Evolutionary conservation across 208 protist genomes (phyloP), one percentile per base, ranked within the genome.

Genomic region (Trypanosoma caninum): DNA sequence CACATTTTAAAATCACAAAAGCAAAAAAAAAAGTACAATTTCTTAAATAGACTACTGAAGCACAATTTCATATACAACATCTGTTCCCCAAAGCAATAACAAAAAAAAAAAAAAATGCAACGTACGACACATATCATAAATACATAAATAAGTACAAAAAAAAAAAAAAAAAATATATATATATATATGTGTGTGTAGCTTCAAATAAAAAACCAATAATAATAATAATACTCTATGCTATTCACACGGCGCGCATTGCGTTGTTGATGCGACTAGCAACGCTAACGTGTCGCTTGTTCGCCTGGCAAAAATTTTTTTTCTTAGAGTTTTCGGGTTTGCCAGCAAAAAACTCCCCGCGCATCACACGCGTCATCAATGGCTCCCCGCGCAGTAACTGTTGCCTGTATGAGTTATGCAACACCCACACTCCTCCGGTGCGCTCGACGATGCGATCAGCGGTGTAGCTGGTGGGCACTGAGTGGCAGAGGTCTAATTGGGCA

Each of bases 311-410:
- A 54, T 76, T 57, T 25, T 28, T 47, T 23, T 2, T 35, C 51
- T 28, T 61, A 28, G 0, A 18, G 18, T 27, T 20, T 14, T 5
- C 20, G 16, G 40, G 62, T 48, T 13, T 48, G 18, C n/a, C 2
- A 2, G 48, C 56, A 59, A 89, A 89, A 63, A 80, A 94, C 57
- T 94, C 83, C 11, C 87, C 87, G 0, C 57, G 81, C 81, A 94
- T 84, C 11, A 94, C 65, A 13, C 72, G 53, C 41, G 74, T 86
- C 84, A 94, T 89, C n/a, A 84, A 65, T 4, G 87, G 87, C 68
- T 81, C 72, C 8, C 76, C 81, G n/a, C 55, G 59, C 37, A 75
- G 72, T 0, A 94, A 67, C 59, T 87, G 76, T 46, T 94, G 87
- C 0, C 73, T 78, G 59, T 90, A 52, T 10, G 69, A 30, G 56